Evolutionary conservation across 2,329 filamentous ascomycete genomes (phyloP), one percentile per base, ranked within the genome.

Genomic region (Penicillium vulpinum): DNA sequence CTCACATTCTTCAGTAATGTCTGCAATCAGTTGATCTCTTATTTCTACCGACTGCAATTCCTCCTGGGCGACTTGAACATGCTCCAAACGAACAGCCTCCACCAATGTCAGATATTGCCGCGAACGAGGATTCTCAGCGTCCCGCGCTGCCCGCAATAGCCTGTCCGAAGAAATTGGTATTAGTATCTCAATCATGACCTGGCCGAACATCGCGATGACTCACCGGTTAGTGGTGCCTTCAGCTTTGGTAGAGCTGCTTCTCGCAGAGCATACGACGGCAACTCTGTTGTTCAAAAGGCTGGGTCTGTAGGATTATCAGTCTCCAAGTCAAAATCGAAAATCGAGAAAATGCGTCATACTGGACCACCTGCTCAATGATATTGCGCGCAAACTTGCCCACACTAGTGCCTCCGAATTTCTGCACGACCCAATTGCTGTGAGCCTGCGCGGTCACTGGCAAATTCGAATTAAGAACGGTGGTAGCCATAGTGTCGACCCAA

Each of bases 141-240:
- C 78, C 56, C 78, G 73, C 18, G 80, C 80, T 22, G 79, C 79
- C 59, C 77, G 77, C 47, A 81, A 66, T 54, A 81, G 67, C 49
- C 79, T 78, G 26, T 45, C 26, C 28, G 3, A 6, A 21, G 9
- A 9, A 2, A 35, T 48, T 52, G 41, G 13, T 47, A 36, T 38
- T 28, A 61, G 47, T 35, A 51, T 40, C 43, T 39, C 24, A 35
- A 29, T 64, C 40, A 60, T 53, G 13, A 44, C 36, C 24, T 16
- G 24, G 21, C 24, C 29, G 28, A 45, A 49, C 36, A 51, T 44
- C 44, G 59, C 4, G 28, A 15, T 70, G 73, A 83, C 88, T 85
- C 78, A 92, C 89, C 92, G 86, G 77, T 95, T 97, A 36, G 94
- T 99, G 58, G 94, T 99, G 60, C 94, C 94, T 67, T 95, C 91